Percentiles rank a stretch among this genome's conserved stretches.
phyloP scores from a whole-genome alignment of 306 rosid species.

The Vigna angularis region DNA sequence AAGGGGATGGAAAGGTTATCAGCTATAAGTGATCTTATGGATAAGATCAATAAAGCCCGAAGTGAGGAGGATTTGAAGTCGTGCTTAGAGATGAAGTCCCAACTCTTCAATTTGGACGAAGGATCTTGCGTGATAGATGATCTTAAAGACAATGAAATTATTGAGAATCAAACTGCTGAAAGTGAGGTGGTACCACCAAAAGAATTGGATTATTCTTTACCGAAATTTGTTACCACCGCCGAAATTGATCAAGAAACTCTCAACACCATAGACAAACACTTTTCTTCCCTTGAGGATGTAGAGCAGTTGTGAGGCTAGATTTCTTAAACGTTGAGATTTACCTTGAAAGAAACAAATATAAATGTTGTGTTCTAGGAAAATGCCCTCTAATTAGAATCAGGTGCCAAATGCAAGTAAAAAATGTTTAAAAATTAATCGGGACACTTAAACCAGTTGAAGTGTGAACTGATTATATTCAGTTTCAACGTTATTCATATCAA shows the following conservation, averaged over 20 bases:
- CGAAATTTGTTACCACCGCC: constrained; percentile 48
- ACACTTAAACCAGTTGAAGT: background rate
- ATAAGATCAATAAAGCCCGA: constrained; percentile 86
- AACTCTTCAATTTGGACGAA: constrained; percentile 58
- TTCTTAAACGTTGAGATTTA: constrained; percentile 18
- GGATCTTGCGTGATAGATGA: constrained; percentile 49
- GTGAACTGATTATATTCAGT: constrained; percentile 1
- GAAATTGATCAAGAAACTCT: constrained; percentile 77
- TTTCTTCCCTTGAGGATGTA: constrained; percentile 69
- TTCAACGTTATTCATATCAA: constrained; percentile 1
- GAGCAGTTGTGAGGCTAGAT: constrained; percentile 60
- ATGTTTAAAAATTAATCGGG: background rate
- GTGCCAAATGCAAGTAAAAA: constrained; percentile 5
- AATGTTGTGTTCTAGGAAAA: constrained; percentile 37
- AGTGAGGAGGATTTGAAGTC: constrained; percentile 84
- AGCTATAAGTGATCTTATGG: constrained; percentile 70
- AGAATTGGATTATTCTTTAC: constrained; percentile 55
- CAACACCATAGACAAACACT: constrained; percentile 63
- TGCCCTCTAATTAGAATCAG: constrained; percentile 17
- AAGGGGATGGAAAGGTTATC: constrained; percentile 62
- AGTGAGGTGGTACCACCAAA: constrained; percentile 48
- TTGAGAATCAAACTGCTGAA: constrained; percentile 48
- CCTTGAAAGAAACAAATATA: constrained; percentile 26
- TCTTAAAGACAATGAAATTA: constrained; percentile 46
- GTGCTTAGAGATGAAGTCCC: constrained; percentile 72